Evolutionary conservation across 2,329 filamentous ascomycete genomes (phyloP).

Genomic region (Ophiostoma angusticollis): DNA sequence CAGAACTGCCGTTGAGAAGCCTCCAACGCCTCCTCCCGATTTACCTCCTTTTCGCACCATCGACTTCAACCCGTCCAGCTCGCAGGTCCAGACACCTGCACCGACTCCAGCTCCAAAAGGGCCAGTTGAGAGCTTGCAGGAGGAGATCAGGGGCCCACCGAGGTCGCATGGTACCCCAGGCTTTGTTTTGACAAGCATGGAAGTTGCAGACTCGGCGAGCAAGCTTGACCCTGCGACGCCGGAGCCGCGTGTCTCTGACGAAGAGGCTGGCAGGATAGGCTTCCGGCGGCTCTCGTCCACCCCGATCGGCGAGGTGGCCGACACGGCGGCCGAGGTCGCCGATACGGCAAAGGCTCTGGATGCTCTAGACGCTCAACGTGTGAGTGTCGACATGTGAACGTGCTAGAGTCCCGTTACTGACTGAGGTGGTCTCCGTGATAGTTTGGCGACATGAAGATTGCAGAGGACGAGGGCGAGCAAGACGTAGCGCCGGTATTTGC

Average conservation of each 20-base stretch:
- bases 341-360: conserved; percentile 28
- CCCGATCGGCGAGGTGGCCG: conserved; percentile 28
- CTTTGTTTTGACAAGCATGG: conserved; percentile 19
- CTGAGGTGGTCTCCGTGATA: too few species aligned
- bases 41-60: conserved; percentile 1
- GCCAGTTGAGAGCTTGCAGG: conserved; percentile 2
- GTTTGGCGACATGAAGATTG: too few species aligned
- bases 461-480: conserved; percentile 9
- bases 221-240: conserved; percentile 20
- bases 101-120: too few species aligned
- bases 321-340: conserved; percentile 32
- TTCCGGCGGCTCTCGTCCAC: conserved; percentile 24
- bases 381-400: background rate
- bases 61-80: background rate
- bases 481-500: conserved; percentile 30
- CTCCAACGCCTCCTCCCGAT: conserved; percentile 14
- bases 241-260: conserved; percentile 21
- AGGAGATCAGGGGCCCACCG: background rate
- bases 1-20: conserved; percentile 1
- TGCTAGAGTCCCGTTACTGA: too few species aligned
- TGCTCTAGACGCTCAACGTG: background rate
- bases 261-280: conserved; percentile 21
- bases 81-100: background rate
- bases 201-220: conserved; percentile 24
- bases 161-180: conserved; percentile 19